Conservation (phyloP, 2,329 filamentous ascomycete genomes). For the Pseudogymnoascus sp. region DNA sequence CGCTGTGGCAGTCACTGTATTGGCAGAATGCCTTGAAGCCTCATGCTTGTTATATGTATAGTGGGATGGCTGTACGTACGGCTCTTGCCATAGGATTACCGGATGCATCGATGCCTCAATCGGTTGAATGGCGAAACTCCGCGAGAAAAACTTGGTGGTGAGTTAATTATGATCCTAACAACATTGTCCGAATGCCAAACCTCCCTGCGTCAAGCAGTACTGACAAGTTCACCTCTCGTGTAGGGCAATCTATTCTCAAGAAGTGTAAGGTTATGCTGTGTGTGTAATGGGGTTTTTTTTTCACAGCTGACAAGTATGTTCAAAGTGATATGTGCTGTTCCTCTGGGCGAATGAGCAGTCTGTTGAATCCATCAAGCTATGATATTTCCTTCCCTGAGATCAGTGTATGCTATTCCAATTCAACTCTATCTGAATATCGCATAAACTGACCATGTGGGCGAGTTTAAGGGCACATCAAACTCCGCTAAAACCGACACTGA, state of each 20-base stretch:
- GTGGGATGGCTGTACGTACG: slow-evolving; percentile 29
- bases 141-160: neutral
- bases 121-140: neutral
- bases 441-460: neutral
- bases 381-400: neutral
- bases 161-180: neutral
- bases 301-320: neutral
- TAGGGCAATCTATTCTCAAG: slow-evolving; percentile 10
- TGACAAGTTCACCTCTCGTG: neutral
- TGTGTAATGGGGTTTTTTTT: neutral
- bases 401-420: neutral
- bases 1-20: slow-evolving; percentile 20
- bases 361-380: neutral
- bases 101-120: slow-evolving; percentile 10
- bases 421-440: neutral
- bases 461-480: neutral
- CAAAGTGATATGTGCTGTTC: neutral
- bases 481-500: neutral
- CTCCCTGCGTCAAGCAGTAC: neutral
- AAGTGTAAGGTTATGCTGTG: slow-evolving; percentile 12
- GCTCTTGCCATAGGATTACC: slow-evolving; percentile 29
- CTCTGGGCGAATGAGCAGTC: neutral
- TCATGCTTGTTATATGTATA: slow-evolving; percentile 31
- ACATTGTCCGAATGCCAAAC: neutral
- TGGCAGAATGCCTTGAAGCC: slow-evolving; percentile 30